A percentile compares a stretch with the other conserved stretches of the same genome.
Evolutionary conservation across 345 rosid species (phyloP).

Genomic region (Syzygium jambos): DNA sequence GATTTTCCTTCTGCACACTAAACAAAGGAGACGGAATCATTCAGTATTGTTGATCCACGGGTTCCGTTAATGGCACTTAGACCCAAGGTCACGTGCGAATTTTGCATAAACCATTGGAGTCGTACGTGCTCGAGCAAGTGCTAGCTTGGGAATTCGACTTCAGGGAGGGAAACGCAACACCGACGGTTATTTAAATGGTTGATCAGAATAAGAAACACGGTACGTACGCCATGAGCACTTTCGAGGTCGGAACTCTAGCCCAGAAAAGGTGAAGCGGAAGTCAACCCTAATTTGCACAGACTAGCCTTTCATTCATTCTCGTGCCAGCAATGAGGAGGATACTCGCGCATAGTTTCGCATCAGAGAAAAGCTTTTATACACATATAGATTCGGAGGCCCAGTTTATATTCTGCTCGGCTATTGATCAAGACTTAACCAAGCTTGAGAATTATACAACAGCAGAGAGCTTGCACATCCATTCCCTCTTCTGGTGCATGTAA

Average conservation of each 20-base stretch:
- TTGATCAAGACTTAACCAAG: not conserved
- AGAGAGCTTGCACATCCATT: not conserved
- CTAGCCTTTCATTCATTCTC: not conserved
- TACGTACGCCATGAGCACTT: not conserved
- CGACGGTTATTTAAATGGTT: not conserved
- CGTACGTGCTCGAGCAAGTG: not conserved
- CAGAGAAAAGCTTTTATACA: not conserved
- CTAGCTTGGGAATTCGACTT: not conserved
- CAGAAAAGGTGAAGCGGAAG: not conserved
- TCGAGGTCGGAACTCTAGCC: not conserved
- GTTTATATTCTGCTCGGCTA: not conserved
- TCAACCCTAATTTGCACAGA: not conserved
- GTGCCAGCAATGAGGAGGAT: not conserved
- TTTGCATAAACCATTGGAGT: no score
- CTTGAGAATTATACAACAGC: not conserved
- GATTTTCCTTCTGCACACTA: not conserved
- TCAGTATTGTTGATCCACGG: not conserved
- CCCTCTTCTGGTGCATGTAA: not conserved
- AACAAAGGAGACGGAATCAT: not conserved
- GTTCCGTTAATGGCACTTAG: not conserved
- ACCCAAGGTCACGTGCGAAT: not conserved
- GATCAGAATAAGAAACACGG: not conserved
- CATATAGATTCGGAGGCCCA: not conserved
- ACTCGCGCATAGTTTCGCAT: not conserved
- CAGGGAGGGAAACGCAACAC: not conserved